Percentiles rank a stretch among this genome's conserved stretches.
Evolutionary conservation across 75 land plant genomes (phyloP).

Genomic region (Chamaecyparis obtusa): DNA sequence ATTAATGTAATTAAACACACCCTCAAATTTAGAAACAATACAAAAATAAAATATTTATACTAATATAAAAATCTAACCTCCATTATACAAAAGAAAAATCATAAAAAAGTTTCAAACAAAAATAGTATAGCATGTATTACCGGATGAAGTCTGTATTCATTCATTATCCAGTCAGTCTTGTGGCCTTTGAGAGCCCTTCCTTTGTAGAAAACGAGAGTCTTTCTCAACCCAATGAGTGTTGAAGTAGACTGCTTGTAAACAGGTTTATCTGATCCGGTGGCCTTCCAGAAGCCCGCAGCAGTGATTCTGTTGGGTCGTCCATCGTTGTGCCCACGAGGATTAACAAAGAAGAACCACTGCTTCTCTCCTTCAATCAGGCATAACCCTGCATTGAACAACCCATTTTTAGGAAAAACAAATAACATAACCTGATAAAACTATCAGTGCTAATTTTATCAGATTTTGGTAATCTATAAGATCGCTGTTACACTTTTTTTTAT

Average conservation of each 20-base stretch:
- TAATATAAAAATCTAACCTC: too few relatives aligned
- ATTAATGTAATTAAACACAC: too few relatives aligned
- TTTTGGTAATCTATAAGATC: too few relatives aligned
- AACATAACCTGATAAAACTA: neutral
- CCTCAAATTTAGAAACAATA: too few relatives aligned
- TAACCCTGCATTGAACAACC: neutral
- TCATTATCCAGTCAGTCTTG: conserved; percentile 3
- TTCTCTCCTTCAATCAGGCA: neutral
- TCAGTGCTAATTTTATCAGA: too few relatives aligned
- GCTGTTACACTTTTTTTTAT: too few relatives aligned
- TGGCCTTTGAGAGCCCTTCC: neutral
- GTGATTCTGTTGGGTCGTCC: neutral
- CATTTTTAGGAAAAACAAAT: neutral
- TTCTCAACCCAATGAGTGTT: neutral
- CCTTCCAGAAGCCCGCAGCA: neutral
- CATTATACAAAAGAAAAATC: too few relatives aligned
- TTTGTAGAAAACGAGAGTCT: neutral
- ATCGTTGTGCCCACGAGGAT: neutral
- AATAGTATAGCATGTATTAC: neutral
- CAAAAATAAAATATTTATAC: too few relatives aligned
- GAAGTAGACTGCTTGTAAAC: neutral
- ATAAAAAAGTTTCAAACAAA: neutral
- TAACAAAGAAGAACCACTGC: neutral
- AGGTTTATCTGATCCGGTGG: neutral
- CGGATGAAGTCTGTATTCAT: neutral